Conservation (phyloP, 805 yeast species). For the Candida caryicola region DNA sequence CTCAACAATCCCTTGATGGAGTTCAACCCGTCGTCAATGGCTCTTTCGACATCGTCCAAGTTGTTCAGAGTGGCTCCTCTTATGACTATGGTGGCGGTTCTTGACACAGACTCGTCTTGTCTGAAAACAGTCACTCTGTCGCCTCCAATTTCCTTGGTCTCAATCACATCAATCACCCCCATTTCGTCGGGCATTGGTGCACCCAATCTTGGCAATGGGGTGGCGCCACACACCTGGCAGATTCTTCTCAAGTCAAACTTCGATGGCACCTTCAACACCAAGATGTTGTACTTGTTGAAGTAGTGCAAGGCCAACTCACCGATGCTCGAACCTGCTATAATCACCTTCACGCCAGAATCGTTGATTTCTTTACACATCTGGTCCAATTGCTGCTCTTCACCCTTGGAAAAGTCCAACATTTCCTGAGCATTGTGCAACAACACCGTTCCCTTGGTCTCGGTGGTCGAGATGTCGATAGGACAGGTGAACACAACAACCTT, state of each 20-base stretch:
- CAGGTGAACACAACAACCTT: constrained; percentile 92
- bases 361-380: constrained; percentile 75
- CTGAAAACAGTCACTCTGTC: constrained; percentile 93
- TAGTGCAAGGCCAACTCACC: constrained; percentile 94
- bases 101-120: constrained; percentile 66
- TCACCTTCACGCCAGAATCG: constrained; percentile 82
- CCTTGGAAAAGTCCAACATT: constrained; percentile 93
- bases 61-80: constrained; percentile 96
- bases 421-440: constrained; percentile 93
- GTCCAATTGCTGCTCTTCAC: constrained; percentile 93
- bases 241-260: constrained; percentile 93
- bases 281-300: constrained; percentile 78
- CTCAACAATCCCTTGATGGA: constrained; percentile 86
- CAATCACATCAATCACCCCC: constrained; percentile 84
- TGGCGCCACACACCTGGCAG: constrained; percentile 95
- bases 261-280: constrained; percentile 86
- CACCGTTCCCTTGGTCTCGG: constrained; percentile 99
- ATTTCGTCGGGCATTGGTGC: constrained; percentile 94
- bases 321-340: constrained; percentile 90
- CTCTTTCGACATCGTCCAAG: constrained; percentile 93
- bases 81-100: constrained; percentile 86
- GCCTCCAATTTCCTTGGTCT: constrained; percentile 93
- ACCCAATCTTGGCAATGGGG: constrained; percentile 90
- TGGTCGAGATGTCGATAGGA: constrained; percentile 90
- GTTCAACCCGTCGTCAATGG: constrained; percentile 94